These are phyloP conservation scores for Pleoardoris graminearum DNA, from an alignment of 2,329 filamentous ascomycete species.

Conservation along the genomic window DNA sequence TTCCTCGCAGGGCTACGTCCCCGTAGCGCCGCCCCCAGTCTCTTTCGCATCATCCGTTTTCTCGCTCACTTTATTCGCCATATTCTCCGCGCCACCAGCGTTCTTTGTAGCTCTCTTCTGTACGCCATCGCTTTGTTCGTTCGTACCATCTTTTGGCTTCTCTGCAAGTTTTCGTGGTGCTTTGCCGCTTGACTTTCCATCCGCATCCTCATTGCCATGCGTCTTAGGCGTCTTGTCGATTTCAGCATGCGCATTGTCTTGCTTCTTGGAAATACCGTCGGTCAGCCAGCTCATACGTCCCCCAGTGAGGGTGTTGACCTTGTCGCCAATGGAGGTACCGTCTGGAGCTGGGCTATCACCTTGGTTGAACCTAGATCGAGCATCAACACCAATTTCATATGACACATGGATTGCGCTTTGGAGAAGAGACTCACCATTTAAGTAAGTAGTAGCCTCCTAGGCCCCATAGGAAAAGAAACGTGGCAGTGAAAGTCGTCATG, in stretches of 20 bases:
- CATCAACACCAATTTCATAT: not conserved
- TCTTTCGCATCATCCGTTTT: not conserved
- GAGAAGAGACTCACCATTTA: slow-evolving; percentile 35
- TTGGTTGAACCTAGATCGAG: slow-evolving; percentile 29
- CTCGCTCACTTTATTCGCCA: not conserved
- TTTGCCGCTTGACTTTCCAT: not conserved
- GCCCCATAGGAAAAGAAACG: slow-evolving; percentile 64
- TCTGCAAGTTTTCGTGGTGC: slow-evolving; percentile 8
- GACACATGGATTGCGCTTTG: not conserved
- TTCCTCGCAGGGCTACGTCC: no score
- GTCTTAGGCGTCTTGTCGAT: slow-evolving; percentile 13
- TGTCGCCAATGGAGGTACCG: slow-evolving; percentile 46
- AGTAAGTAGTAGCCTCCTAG: slow-evolving; percentile 61
- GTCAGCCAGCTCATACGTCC: slow-evolving; percentile 44
- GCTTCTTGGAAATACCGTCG: slow-evolving; percentile 22
- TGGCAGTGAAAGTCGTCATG: slow-evolving; percentile 64
- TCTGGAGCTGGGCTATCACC: slow-evolving; percentile 29
- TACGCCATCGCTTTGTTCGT: slow-evolving; percentile 4
- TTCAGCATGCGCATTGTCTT: slow-evolving; percentile 3
- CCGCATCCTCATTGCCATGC: slow-evolving; percentile 3
- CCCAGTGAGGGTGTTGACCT: slow-evolving; percentile 46
- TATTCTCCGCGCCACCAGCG: not conserved
- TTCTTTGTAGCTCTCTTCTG: not conserved
- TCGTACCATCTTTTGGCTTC: slow-evolving; percentile 5
- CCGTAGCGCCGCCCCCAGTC: not conserved